These are phyloP conservation scores for Pleurotus cornucopiae DNA, from an alignment of 768 basidiomycete species.

Conservation along the genomic window DNA sequence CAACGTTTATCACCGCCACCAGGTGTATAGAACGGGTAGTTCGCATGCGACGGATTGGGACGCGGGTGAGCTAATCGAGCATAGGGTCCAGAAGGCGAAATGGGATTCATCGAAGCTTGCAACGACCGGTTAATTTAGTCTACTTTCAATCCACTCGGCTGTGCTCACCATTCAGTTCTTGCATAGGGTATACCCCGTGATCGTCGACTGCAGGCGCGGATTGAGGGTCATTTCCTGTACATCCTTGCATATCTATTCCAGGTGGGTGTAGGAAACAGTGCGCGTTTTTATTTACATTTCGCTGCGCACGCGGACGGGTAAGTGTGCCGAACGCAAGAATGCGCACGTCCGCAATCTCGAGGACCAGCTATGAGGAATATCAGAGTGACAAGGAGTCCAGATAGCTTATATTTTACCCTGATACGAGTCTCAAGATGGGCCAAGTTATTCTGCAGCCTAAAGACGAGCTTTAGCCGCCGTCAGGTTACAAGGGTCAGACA, in stretches of 20 bases:
- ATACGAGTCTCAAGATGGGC: slow-evolving; percentile 63
- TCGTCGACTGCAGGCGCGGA: background rate
- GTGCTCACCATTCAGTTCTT: slow-evolving; percentile 10
- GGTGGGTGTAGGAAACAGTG: slow-evolving; percentile 65
- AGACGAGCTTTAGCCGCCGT: background rate
- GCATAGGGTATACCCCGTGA: slow-evolving; percentile 29
- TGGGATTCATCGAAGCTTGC: slow-evolving; percentile 25
- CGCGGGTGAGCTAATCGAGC: slow-evolving; percentile 49
- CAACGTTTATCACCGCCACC: slow-evolving; percentile 68
- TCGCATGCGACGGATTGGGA: slow-evolving; percentile 49
- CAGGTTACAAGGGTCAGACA: background rate
- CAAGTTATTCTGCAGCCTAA: slow-evolving; percentile 64
- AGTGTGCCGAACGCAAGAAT: slow-evolving; percentile 70
- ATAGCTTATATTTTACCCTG: slow-evolving; percentile 43
- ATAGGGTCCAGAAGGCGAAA: slow-evolving; percentile 28
- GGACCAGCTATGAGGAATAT: slow-evolving; percentile 45
- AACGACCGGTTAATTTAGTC: background rate
- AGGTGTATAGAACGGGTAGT: slow-evolving; percentile 73
- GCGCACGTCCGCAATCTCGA: slow-evolving; percentile 68
- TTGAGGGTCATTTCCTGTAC: background rate
- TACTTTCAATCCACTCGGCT: too few relatives aligned
- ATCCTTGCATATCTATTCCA: slow-evolving; percentile 37
- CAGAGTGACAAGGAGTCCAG: slow-evolving; percentile 38
- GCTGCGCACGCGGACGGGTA: slow-evolving; percentile 48
- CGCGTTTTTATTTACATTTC: slow-evolving; percentile 67